Evolutionary conservation across 164 flowering plant genomes (phyloP).

Genomic region (Annona squamosa): DNA sequence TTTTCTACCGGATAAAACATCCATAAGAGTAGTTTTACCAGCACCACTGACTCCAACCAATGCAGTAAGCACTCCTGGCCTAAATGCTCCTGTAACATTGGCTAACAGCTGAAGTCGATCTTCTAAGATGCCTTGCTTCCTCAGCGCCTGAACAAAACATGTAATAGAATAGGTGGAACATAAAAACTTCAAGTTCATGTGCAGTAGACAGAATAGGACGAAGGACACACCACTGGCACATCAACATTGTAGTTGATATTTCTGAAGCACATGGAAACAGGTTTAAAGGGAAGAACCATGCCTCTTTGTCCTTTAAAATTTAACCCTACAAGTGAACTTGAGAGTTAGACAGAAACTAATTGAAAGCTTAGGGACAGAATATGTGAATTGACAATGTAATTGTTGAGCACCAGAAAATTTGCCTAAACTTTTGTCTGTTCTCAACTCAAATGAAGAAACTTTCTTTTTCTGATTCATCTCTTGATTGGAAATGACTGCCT

Average conservation of each 20-base stretch:
- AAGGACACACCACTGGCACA: slow-evolving; percentile 61
- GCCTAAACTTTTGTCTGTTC: slow-evolving; percentile 59
- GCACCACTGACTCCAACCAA: slow-evolving; percentile 98
- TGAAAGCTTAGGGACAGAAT: background rate
- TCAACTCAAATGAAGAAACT: slow-evolving; percentile 47
- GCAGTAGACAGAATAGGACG: background rate
- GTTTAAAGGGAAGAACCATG: slow-evolving; percentile 97
- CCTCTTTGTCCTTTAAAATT: slow-evolving; percentile 54
- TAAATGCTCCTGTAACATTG: slow-evolving; percentile 91
- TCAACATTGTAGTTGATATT: slow-evolving; percentile 87
- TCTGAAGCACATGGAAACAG: slow-evolving; percentile 88
- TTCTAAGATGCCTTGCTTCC: slow-evolving; percentile 77
- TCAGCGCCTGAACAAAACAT: slow-evolving; percentile 61
- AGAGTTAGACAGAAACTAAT: background rate
- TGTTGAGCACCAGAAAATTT: slow-evolving; percentile 44
- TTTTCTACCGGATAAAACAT: slow-evolving; percentile 96
- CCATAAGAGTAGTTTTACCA: slow-evolving; percentile 99
- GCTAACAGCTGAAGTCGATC: slow-evolving; percentile 74
- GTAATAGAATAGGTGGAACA: slow-evolving; percentile 9
- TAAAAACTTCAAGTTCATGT: background rate
- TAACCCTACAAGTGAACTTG: slow-evolving; percentile 34
- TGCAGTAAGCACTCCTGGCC: slow-evolving; percentile 96
- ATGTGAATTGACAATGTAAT: background rate
- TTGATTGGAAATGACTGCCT: slow-evolving; percentile 69
- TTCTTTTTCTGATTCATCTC: slow-evolving; percentile 49